phyloP scores from a whole-genome alignment of 306 rosid genomes.

The Medicago arabica region DNA sequence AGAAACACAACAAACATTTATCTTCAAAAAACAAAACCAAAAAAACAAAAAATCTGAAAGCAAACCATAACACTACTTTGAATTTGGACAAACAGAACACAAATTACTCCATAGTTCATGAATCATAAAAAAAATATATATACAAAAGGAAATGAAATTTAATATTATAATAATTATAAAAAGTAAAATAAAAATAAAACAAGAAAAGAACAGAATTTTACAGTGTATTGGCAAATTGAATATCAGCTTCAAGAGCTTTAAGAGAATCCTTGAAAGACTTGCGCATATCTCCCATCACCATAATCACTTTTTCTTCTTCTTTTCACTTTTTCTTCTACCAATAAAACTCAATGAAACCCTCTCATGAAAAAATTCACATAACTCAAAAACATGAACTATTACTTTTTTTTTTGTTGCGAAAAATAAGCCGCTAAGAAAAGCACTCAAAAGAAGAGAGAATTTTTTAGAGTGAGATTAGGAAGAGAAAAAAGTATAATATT shows the following conservation, averaged over 20 bases:
- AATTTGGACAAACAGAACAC: constrained; percentile 17
- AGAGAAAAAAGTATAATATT: neutral
- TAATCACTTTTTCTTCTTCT: neutral
- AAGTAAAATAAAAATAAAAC: neutral
- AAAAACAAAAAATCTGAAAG: neutral
- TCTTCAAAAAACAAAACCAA: neutral
- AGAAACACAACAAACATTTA: constrained; percentile 7
- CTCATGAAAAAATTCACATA: neutral
- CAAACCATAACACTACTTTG: neutral
- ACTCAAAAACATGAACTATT: neutral
- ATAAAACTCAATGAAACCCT: neutral
- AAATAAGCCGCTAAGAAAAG: neutral
- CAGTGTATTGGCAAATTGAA: constrained; percentile 44
- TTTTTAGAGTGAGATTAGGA: neutral
- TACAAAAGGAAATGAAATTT: neutral
- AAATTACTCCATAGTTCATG: neutral
- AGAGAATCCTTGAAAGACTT: constrained; percentile 50
- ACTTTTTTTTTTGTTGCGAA: neutral
- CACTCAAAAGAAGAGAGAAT: constrained; percentile 22
- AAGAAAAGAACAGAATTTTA: constrained; percentile 19
- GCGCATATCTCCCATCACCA: constrained; percentile 26
- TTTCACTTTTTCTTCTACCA: neutral
- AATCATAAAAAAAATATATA: neutral
- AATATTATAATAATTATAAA: neutral
- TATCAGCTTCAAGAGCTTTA: constrained; percentile 51